Conservation (phyloP, 371 early-diverging fungal species). For the Rhizopus stolonifer region DNA sequence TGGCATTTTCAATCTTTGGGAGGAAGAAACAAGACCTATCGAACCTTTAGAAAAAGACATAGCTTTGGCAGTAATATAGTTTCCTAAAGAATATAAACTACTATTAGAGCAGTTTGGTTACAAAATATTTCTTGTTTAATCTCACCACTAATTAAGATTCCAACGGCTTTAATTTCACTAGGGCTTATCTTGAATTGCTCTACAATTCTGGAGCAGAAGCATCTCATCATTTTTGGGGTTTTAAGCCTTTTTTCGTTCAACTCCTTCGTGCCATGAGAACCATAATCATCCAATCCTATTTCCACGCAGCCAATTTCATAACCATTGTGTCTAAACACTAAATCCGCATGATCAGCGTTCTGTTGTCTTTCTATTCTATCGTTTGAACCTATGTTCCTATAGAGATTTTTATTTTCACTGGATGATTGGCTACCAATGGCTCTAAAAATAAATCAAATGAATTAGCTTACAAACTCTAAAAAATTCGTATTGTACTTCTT, state of each 20-base stretch:
- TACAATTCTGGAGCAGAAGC: conserved; percentile 1
- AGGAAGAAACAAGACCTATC: conserved; percentile 1
- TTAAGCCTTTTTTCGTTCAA: conserved; percentile 11
- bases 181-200: conserved; percentile 9
- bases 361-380: conserved; percentile 4
- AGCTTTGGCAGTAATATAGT: conserved; percentile 7
- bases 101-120: not conserved
- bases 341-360: conserved; percentile 11
- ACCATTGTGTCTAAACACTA: conserved; percentile 14
- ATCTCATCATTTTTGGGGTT: conserved; percentile 17
- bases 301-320: conserved; percentile 21
- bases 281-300: conserved; percentile 11
- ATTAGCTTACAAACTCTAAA: conserved; percentile 6
- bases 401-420: conserved; percentile 7
- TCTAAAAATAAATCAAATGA: conserved; percentile 13
- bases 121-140: not conserved
- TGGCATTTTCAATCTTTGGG: conserved; percentile 17
- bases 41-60: conserved; percentile 6
- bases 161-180: not conserved
- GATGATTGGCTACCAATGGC: conserved; percentile 7
- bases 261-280: conserved; percentile 14
- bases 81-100: conserved; percentile 2
- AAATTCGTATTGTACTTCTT: conserved; percentile 7
- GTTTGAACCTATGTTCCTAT: conserved; percentile 11
- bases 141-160: too few species aligned